Evolutionary conservation across 345 rosid species (phyloP), one percentile per base, ranked within the genome.

Genomic region (Brassica rapa): DNA sequence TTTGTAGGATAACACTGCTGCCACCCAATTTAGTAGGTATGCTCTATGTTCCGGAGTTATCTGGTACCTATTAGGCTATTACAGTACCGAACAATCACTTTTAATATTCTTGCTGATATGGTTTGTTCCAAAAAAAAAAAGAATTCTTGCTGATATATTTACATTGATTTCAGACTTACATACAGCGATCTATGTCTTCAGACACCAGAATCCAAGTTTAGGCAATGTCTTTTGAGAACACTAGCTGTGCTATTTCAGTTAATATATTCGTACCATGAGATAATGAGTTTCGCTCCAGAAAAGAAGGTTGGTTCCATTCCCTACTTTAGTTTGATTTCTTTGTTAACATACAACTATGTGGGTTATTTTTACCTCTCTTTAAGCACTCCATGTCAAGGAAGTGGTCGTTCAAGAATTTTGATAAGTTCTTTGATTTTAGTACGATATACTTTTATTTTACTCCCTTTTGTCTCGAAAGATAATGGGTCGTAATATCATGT

Each of bases 101-200:
- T 57, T 75, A 64, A 4, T 32, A 64, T 57, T 41, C 49, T 57
- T 80, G 16, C 64, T 80, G 68, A 80, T 57, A 21, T 12, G 21
- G 21, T 19, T 19, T 19, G 21, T 19, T 19, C 21, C 21, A 19
- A 19, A 19, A 19, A 19, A 19, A 19, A 19, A 19, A 19, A 19
- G 21, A 19, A 64, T 57, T 41, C 49, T 57, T 80, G 16, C 64
- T 80, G 68, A 80, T 57, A 21, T 12, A 29, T 77, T 76, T 10
- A 24, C 35, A 81, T 77, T 66, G 25, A 61, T 83, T 84, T 62
- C 96, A 96, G 99, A 81, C 91, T 91, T 84, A 96, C 99, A 70
- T 93, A 90, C 92, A 93, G 99, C 82, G 99, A 96, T 85, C 87
- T 96, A 72, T 93, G 99, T 86, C 88, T 83, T 84, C 97, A 83